Evolutionary conservation across 2,329 filamentous ascomycete species (phyloP).

Genomic region (Raffaelea ambrosiae): DNA sequence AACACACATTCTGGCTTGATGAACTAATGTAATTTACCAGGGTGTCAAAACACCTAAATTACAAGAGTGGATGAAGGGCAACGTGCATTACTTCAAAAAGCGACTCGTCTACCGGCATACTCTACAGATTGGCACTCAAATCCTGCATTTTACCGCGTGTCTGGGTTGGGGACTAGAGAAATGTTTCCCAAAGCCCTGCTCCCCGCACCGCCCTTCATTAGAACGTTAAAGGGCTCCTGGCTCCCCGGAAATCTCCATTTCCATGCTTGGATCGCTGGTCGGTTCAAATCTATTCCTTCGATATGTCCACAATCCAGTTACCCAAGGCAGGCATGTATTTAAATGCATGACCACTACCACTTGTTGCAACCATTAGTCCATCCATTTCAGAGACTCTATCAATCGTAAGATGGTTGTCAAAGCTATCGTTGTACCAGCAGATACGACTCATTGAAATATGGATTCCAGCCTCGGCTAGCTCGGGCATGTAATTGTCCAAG

Average conservation of each 20-base stretch:
- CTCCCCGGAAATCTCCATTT: constrained; percentile 9
- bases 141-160: neutral
- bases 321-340: constrained; percentile 22
- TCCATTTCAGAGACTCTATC: constrained; percentile 21
- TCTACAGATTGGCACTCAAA: too few relatives aligned
- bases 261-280: constrained; percentile 14
- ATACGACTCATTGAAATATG: constrained; percentile 24
- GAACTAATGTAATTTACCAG: too few relatives aligned
- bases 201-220: constrained; percentile 15
- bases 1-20: too few relatives aligned
- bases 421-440: constrained; percentile 27
- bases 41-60: too few relatives aligned
- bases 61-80: too few relatives aligned
- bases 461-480: constrained; percentile 25
- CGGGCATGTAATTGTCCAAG: constrained; percentile 30
- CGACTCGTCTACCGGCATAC: too few relatives aligned
- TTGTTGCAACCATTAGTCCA: constrained; percentile 6
- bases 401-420: constrained; percentile 25
- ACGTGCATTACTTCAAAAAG: too few relatives aligned
- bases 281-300: constrained; percentile 24
- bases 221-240: constrained; percentile 6
- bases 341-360: constrained; percentile 19
- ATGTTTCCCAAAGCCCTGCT: constrained; percentile 12
- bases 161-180: constrained; percentile 2
- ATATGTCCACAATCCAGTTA: constrained; percentile 35